Conservation (phyloP, 2,329 filamentous ascomycete genomes). For the Leptographium radiaticola region DNA sequence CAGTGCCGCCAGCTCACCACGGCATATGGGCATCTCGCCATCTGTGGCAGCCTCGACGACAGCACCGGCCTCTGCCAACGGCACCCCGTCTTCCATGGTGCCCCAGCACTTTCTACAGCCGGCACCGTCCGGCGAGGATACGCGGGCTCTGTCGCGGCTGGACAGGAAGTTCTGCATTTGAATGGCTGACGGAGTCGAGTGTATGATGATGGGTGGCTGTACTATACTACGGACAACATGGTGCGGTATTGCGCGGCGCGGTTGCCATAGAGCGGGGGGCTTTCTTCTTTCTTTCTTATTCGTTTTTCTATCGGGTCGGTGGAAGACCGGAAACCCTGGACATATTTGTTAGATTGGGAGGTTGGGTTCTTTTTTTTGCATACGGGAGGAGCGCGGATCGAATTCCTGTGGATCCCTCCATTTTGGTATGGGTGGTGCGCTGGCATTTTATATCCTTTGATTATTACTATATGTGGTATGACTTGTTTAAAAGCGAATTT, state of each 20-base stretch:
- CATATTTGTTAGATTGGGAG: background rate
- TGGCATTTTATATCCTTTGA: no score
- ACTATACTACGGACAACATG: no score
- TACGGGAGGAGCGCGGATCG: background rate
- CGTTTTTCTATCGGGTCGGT: background rate
- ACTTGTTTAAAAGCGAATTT: no score
- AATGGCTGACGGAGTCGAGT: background rate
- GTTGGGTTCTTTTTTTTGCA: background rate
- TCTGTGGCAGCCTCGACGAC: background rate
- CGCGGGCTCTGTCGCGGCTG: conserved; percentile 11
- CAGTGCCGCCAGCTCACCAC: conserved; percentile 36
- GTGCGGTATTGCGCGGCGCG: no score
- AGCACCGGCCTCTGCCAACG: background rate
- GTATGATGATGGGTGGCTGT: background rate
- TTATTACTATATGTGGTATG: no score
- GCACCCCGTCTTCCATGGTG: background rate
- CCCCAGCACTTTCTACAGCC: conserved; percentile 11
- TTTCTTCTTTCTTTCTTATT: background rate
- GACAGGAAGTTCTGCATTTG: conserved; percentile 18
- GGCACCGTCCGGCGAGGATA: conserved; percentile 11
- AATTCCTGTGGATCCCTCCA: background rate
- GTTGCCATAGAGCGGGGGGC: background rate
- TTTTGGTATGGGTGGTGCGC: background rate
- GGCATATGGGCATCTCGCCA: conserved; percentile 15
- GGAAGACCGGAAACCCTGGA: no score